Base-by-base conservation (phyloP, 306 rosid species). In the Trichosanthes cucumerina region DNA sequence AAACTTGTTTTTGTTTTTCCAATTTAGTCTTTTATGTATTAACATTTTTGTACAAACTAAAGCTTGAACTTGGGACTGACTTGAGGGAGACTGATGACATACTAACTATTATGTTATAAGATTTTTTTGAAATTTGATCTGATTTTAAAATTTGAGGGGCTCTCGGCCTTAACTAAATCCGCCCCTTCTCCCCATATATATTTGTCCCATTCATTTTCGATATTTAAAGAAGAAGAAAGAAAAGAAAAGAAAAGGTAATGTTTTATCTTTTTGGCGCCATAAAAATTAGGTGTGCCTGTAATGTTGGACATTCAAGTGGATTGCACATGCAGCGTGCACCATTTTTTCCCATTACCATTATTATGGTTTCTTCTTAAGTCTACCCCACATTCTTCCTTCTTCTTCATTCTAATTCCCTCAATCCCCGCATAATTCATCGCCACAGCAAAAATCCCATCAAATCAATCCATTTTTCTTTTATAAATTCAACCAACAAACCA, bases 291-390 rank as follows among this genome's bases (percentile, higher is more conserved):
- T 73, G 60, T 6, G 77, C 9, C 43, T 78, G 71, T 76, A 79
- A 70, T 79, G 81, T 79, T 80, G 56, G 76, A 64, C 86, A 80
- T 78, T 81, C 43, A 62, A 56, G 80, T 76, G 77, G 21, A 74
- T 81, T 71, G 87, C 93, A 83, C 90, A 91, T 89, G 93, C 83
- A 84, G 81, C 87, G 64, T 88, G 84, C 77, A 79, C 65, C 21
- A 11, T 3, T 15, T 33, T 33, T 33, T 60, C 33, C 70, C 70
- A 13, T 74, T 64, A 43, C 78, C 85, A 81, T 81, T 58, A 88
- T 80, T 58, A 88, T 80, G 41, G 23, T 19, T 5, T 73, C 44
- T 78, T 79, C n/a, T n/a, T n/a, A n/a, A n/a, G n/a, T n/a, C 54
- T 41, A 73, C 88, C 96, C 96, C 85, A 91, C 88, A 2, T 21